phyloP scores from a whole-genome alignment of 345 rosid genomes.

The Gossypium turneri region DNA sequence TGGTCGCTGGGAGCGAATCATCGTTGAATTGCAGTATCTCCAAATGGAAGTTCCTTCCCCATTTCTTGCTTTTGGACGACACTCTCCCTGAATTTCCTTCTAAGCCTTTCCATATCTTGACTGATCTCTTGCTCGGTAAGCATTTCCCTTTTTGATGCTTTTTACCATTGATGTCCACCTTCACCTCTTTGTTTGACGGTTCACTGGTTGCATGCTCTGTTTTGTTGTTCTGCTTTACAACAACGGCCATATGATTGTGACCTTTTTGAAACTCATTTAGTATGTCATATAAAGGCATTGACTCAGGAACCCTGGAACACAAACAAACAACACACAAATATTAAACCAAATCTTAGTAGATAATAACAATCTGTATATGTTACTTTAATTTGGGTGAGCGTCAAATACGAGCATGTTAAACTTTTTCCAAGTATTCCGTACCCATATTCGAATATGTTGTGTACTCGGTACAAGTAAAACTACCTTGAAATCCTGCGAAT shows the following conservation, averaged over 20 bases:
- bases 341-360: neutral
- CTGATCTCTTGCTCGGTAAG: conserved; percentile 27
- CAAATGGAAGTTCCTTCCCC: conserved; percentile 36
- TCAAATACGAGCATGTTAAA: too few species aligned
- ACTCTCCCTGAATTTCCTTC: conserved; percentile 17
- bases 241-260: conserved; percentile 70
- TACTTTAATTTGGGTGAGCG: too few species aligned
- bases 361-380: too few species aligned
- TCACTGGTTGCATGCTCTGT: conserved; percentile 17
- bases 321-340: neutral
- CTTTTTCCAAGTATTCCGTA: too few species aligned
- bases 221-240: conserved; percentile 33
- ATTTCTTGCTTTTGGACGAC: conserved; percentile 42
- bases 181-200: conserved; percentile 28
- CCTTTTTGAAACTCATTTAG: conserved; percentile 71
- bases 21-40: conserved; percentile 38
- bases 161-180: conserved; percentile 33
- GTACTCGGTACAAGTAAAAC: neutral
- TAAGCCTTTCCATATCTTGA: conserved; percentile 39
- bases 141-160: conserved; percentile 21
- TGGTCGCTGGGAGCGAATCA: conserved; percentile 22
- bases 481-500: conserved; percentile 66
- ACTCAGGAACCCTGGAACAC: conserved; percentile 41
- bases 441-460: neutral
- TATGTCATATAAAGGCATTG: conserved; percentile 57